Conservation (phyloP, 306 rosid genomes). For the Cucurbita moschata region DNA sequence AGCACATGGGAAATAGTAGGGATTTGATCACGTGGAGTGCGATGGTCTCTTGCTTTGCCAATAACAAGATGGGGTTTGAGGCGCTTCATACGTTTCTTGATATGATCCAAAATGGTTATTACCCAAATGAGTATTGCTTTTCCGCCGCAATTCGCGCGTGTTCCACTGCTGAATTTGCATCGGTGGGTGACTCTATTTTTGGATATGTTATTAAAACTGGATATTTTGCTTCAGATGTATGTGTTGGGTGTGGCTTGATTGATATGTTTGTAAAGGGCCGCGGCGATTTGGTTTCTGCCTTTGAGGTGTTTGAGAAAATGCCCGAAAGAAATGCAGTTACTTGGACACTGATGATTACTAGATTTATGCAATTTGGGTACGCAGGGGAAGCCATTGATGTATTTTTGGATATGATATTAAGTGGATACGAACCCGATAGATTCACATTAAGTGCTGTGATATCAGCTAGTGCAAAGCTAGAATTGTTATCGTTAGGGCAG, state of each 20-base stretch:
- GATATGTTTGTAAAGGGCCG: slow-evolving; percentile 39
- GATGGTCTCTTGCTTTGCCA: slow-evolving; percentile 40
- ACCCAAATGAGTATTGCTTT: slow-evolving; percentile 46
- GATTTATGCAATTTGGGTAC: slow-evolving; percentile 28
- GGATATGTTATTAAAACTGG: slow-evolving; percentile 34
- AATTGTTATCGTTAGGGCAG: slow-evolving; percentile 25
- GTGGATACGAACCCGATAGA: slow-evolving; percentile 28
- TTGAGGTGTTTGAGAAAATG: slow-evolving; percentile 43
- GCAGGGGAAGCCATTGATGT: slow-evolving; percentile 22
- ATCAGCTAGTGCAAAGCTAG: slow-evolving; percentile 28
- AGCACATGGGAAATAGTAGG: slow-evolving; percentile 14
- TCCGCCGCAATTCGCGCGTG: slow-evolving; percentile 30
- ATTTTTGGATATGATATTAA: slow-evolving; percentile 24
- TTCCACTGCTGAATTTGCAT: slow-evolving; percentile 10
- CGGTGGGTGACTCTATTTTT: slow-evolving; percentile 17
- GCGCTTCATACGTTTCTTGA: slow-evolving; percentile 26
- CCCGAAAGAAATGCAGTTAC: slow-evolving; percentile 32
- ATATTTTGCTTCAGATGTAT: slow-evolving; percentile 31
- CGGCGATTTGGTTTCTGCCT: slow-evolving; percentile 23
- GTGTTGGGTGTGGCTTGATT: slow-evolving; percentile 50
- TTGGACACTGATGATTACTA: slow-evolving; percentile 54
- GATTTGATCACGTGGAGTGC: slow-evolving; percentile 44
- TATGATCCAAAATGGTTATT: slow-evolving; percentile 24
- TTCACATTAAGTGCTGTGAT: slow-evolving; percentile 31
- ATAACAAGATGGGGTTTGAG: slow-evolving; percentile 15